Evolutionary conservation across 1,139 yeast species (phyloP).

Genomic region (Geotrichum klebahnii): DNA sequence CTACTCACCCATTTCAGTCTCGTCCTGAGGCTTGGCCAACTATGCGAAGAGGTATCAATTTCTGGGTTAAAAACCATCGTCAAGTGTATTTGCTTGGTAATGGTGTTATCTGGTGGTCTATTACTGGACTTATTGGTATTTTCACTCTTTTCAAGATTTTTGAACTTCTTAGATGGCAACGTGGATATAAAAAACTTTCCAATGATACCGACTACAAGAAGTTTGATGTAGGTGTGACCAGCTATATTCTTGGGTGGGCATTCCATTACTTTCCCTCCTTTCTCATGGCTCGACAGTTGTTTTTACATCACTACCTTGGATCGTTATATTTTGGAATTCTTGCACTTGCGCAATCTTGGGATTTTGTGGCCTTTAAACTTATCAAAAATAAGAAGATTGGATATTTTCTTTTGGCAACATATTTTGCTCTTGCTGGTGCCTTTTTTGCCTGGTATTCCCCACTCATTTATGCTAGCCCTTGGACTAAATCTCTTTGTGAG

Average conservation of each 20-base stretch:
- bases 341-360: constrained; percentile 78
- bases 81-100: constrained; percentile 89
- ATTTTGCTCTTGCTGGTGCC: constrained; percentile 50
- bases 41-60: constrained; percentile 85
- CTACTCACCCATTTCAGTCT: constrained; percentile 84
- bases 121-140: constrained; percentile 54
- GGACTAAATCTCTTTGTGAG: constrained; percentile 70
- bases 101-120: constrained; percentile 84
- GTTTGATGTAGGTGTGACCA: constrained; percentile 66
- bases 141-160: constrained; percentile 53
- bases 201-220: constrained; percentile 57
- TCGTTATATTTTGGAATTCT: constrained; percentile 84
- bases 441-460: constrained; percentile 68
- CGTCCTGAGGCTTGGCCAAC: constrained; percentile 87
- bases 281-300: constrained; percentile 90
- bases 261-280: constrained; percentile 83
- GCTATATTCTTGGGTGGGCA: constrained; percentile 75
- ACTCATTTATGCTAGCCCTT: constrained; percentile 70
- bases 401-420: constrained; percentile 45
- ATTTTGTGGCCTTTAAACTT: constrained; percentile 47
- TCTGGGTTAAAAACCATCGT: constrained; percentile 75
- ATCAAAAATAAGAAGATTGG: constrained; percentile 45
- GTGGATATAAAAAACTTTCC: constrained; percentile 38
- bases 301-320: constrained; percentile 89
- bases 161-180: constrained; percentile 73